Conservation (phyloP, 176 grass and related monocot species). For the Paspalum notatum region DNA sequence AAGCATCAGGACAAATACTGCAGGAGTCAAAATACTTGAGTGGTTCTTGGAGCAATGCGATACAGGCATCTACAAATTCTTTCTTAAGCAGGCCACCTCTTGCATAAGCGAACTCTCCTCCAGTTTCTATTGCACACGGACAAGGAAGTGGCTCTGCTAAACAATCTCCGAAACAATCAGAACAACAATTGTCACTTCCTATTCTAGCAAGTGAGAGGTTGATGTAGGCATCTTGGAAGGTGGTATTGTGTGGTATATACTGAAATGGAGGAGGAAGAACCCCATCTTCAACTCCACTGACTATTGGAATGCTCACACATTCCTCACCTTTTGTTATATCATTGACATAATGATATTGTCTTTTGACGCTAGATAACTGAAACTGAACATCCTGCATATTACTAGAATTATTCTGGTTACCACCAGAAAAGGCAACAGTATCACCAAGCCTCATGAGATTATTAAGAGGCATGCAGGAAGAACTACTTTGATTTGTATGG, state of each 20-base stretch:
- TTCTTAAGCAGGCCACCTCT: constrained; percentile 58
- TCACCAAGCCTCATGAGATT: constrained; percentile 27
- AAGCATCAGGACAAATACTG: constrained; percentile 65
- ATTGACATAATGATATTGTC: constrained; percentile 58
- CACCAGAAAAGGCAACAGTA: constrained; percentile 16
- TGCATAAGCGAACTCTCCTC: constrained; percentile 80
- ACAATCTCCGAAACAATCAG: constrained; percentile 73
- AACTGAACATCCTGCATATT: constrained; percentile 43
- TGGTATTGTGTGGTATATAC: constrained; percentile 75
- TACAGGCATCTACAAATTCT: constrained; percentile 65
- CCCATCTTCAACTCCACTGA: constrained; percentile 40
- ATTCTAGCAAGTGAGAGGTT: constrained; percentile 79
- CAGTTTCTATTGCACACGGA: constrained; percentile 77
- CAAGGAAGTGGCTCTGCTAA: constrained; percentile 63
- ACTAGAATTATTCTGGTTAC: constrained; percentile 32
- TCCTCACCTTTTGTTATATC: constrained; percentile 93
- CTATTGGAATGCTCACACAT: constrained; percentile 61
- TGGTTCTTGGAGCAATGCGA: constrained; percentile 51
- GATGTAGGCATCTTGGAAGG: constrained; percentile 69
- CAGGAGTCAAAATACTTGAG: constrained; percentile 34
- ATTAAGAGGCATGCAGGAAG: constrained; percentile 25
- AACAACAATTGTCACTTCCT: constrained; percentile 83
- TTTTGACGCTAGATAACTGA: constrained; percentile 18
- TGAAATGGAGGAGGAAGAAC: constrained; percentile 66
- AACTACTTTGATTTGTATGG: constrained; percentile 26